These are phyloP conservation scores for Barnettozyma sucrosica DNA, from an alignment of 805 yeast species.

Conservation along the genomic window DNA sequence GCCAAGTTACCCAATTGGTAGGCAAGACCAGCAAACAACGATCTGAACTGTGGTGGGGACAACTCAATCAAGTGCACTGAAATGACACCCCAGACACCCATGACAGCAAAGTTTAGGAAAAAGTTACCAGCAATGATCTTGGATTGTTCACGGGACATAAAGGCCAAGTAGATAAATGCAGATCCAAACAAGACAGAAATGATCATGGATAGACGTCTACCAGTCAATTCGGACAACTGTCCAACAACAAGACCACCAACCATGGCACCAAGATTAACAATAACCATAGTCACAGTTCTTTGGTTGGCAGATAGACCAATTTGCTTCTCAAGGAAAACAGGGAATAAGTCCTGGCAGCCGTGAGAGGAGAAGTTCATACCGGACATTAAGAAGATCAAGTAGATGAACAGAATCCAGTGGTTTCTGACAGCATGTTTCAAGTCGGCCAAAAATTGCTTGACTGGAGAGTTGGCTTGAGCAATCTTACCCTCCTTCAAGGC, in stretches of 20 bases:
- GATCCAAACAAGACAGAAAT: constrained; percentile 48
- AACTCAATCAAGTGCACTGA: constrained; percentile 64
- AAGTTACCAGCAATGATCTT: constrained; percentile 55
- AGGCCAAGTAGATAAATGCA: constrained; percentile 58
- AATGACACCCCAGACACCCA: constrained; percentile 71
- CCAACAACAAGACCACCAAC: constrained; percentile 58
- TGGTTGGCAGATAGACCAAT: constrained; percentile 39
- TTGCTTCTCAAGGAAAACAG: constrained; percentile 55
- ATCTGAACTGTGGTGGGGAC: constrained; percentile 57
- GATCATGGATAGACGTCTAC: constrained; percentile 54
- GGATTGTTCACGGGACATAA: constrained; percentile 30
- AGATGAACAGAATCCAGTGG: constrained; percentile 58
- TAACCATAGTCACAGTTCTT: constrained; percentile 54
- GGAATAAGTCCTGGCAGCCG: constrained; percentile 70
- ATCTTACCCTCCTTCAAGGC: constrained; percentile 25
- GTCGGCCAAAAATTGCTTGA: constrained; percentile 21
- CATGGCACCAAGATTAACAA: constrained; percentile 64
- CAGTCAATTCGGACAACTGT: constrained; percentile 50
- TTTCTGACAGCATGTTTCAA: constrained; percentile 35
- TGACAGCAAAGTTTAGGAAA: constrained; percentile 59
- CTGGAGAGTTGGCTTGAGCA: constrained; percentile 17
- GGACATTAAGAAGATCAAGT: constrained; percentile 55
- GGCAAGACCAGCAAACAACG: constrained; percentile 55
- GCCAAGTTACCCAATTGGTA: constrained; percentile 33
- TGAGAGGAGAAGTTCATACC: constrained; percentile 70